phyloP scores from a whole-genome alignment of 192 early-diverging fungal genomes.

The Ambispora gerdemannii region DNA sequence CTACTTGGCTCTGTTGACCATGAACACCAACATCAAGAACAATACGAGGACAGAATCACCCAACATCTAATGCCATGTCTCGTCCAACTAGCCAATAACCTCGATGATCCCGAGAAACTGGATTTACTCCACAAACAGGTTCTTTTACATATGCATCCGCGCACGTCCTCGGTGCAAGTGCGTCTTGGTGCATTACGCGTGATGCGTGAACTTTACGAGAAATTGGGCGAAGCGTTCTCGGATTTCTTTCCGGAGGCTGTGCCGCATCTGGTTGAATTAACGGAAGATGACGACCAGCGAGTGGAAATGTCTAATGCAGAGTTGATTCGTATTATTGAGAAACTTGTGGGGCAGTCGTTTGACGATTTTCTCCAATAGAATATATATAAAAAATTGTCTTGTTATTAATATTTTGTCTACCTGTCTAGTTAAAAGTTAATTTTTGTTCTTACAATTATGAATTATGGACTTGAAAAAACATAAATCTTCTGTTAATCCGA shows the following conservation, averaged over 20 bases:
- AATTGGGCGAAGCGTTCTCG: slow-evolving; percentile 91
- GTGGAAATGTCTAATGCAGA: slow-evolving; percentile 82
- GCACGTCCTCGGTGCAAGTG: slow-evolving; percentile 63
- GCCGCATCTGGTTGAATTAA: slow-evolving; percentile 88
- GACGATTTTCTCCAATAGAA: slow-evolving; percentile 76
- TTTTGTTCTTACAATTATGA: no score
- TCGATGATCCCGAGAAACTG: slow-evolving; percentile 78
- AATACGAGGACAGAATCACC: slow-evolving; percentile 54
- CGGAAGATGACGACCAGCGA: slow-evolving; percentile 88
- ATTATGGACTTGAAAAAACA: no score
- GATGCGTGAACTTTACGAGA: slow-evolving; percentile 78
- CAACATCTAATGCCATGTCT: slow-evolving; percentile 70
- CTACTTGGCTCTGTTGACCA: slow-evolving; percentile 54
- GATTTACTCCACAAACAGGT: slow-evolving; percentile 83
- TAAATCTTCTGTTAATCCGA: no score
- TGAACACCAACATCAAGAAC: slow-evolving; percentile 28
- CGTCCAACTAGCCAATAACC: slow-evolving; percentile 75
- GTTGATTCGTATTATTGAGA: slow-evolving; percentile 82
- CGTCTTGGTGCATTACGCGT: slow-evolving; percentile 68
- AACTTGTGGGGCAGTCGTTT: slow-evolving; percentile 85
- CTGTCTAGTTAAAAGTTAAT: no score
- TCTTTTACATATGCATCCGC: slow-evolving; percentile 75
- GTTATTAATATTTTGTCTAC: no score
- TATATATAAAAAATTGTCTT: neutral
- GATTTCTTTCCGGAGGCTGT: slow-evolving; percentile 91